Evolutionary conservation across 345 rosid genomes (phyloP), one percentile per base, ranked within the genome.

Genomic region (Syzygium aromaticum): DNA sequence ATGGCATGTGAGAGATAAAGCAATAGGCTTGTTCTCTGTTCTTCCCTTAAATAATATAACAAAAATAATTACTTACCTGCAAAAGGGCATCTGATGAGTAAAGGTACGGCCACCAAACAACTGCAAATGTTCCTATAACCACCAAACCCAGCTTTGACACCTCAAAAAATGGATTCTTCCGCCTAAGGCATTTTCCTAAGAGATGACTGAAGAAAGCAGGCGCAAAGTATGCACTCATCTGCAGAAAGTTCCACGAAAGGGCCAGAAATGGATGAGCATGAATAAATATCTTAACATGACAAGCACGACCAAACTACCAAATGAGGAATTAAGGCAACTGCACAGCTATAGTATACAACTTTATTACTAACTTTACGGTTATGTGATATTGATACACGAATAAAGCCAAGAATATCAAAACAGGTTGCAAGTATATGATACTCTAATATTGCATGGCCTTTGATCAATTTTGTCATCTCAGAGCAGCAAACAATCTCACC

Each of bases 141-240:
- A 93, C 90, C 86, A 94, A 52, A 84, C 98, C 97, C 85, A 98
- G 91, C 92, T 95, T 96, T 84, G 85, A 52, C 89, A 96, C 92
- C 93, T 94, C 91, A 83, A 94, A 92, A 77, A 92, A 22, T 8
- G 98, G 98, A 86, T 87, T 91, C 87, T 92, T 94, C 30, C 94
- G 90, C 89, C 93, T 92, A 61, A 98, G 90, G 92, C 97, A 95
- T 91, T 93, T 98, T 85, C 99, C 99, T 16, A 98, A 89, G 84
- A 95, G 94, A 90, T 94, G 94, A 92, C 98, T 90, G 90, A 95
- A 96, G 92, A 95, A 94, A 5, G 98, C 99, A 23, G 98, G 98
- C 8, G 99, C 99, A 92, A 91, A 94, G 82, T 98, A 96, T 87
- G 98, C 98, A 91, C 98, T 98, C 99, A 96, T 96, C 99, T 98